A percentile compares a stretch with the other conserved stretches of the same genome.
Evolutionary conservation across 2,329 filamentous ascomycete genomes (phyloP).

Genomic region (Fusarium odoratissimum): DNA sequence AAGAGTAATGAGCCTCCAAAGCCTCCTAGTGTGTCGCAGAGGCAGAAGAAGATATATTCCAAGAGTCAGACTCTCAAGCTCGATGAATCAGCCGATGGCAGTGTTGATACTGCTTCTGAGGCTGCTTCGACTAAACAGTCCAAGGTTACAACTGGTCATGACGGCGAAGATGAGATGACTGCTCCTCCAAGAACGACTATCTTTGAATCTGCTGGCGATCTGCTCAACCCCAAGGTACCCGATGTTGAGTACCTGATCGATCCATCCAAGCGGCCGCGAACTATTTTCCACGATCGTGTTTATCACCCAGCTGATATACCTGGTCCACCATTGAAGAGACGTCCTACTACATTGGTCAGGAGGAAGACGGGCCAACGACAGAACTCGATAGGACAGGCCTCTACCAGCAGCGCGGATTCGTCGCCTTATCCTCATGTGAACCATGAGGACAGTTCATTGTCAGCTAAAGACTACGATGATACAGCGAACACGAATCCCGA

Average conservation of each 20-base stretch:
- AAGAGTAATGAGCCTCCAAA: slow-evolving; percentile 66
- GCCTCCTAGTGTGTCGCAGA: slow-evolving; percentile 62
- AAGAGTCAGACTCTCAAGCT: slow-evolving; percentile 77
- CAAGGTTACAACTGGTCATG: slow-evolving; percentile 64
- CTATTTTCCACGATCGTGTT: slow-evolving; percentile 96
- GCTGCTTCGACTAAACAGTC: slow-evolving; percentile 32
- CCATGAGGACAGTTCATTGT: slow-evolving; percentile 59
- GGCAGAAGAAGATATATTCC: slow-evolving; percentile 77
- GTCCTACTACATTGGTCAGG: slow-evolving; percentile 52
- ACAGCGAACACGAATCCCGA: slow-evolving; percentile 59
- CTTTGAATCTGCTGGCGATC: slow-evolving; percentile 92
- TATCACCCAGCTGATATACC: slow-evolving; percentile 96
- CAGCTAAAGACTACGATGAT: slow-evolving; percentile 65
- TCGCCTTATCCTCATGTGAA: slow-evolving; percentile 51
- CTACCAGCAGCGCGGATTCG: slow-evolving; percentile 47
- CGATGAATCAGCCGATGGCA: slow-evolving; percentile 19
- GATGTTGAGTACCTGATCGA: slow-evolving; percentile 84
- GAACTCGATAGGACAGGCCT: slow-evolving; percentile 40
- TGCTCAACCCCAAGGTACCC: slow-evolving; percentile 90
- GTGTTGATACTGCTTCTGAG: slow-evolving; percentile 8
- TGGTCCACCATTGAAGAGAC: slow-evolving; percentile 75
- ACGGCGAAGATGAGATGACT: slow-evolving; percentile 61
- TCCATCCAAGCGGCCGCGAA: slow-evolving; percentile 81
- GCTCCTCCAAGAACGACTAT: slow-evolving; percentile 91
- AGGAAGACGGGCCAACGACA: slow-evolving; percentile 47